These are phyloP conservation scores for Chlorella sp. DNA, from an alignment of 139 green algal species.

Conservation along the genomic window DNA sequence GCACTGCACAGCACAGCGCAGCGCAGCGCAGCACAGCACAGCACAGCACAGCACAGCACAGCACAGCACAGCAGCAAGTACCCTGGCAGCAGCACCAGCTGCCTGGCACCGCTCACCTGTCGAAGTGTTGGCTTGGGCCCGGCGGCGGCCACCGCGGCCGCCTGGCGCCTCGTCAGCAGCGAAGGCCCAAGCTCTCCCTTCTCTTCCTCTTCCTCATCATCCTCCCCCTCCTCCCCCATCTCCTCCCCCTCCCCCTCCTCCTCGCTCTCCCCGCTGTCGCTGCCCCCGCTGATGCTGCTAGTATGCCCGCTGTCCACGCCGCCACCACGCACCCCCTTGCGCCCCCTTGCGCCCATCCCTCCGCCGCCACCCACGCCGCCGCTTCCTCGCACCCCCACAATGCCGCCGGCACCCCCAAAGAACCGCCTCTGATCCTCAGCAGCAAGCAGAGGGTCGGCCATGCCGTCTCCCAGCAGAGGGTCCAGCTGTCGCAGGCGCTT, in stretches of 20 bases:
- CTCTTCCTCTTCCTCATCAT: not conserved
- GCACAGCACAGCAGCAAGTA: not conserved
- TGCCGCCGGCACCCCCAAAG: not conserved
- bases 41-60: not conserved
- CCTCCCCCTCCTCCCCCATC: not conserved
- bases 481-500: slow-evolving; percentile 29
- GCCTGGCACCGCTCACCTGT: not conserved
- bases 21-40: not conserved
- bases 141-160: not conserved
- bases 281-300: slow-evolving; percentile 25
- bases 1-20: not conserved
- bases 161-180: slow-evolving; percentile 5
- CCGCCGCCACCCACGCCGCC: not conserved
- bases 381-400: no score
- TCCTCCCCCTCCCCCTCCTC: slow-evolving; percentile 4
- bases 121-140: slow-evolving; percentile 18
- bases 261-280: slow-evolving; percentile 2
- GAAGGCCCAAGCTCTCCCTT: not conserved
- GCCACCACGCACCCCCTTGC: not conserved
- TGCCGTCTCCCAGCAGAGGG: not conserved
- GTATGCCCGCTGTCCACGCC: not conserved
- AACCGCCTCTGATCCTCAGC: slow-evolving; percentile 8
- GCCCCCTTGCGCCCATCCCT: not conserved
- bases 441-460: not conserved
- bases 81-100: not conserved